These are phyloP conservation scores for Saccharomycopsis malanga DNA, from an alignment of 805 yeast species.

Conservation along the genomic window DNA sequence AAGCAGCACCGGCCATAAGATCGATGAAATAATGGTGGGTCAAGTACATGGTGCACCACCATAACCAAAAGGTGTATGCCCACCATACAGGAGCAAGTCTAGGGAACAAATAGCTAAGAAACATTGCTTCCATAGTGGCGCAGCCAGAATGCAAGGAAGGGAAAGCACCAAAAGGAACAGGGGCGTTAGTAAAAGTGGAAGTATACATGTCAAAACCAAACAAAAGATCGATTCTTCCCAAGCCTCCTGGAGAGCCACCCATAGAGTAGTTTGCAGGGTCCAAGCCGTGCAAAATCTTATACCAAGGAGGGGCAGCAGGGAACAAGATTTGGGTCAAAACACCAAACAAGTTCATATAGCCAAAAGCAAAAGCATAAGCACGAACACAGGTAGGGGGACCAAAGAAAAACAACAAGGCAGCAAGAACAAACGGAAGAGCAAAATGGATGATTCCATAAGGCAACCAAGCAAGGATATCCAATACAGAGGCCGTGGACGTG, in stretches of 20 bases:
- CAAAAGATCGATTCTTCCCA: slow-evolving; percentile 75
- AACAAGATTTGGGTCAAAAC: slow-evolving; percentile 74
- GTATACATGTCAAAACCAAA: slow-evolving; percentile 81
- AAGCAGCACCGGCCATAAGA: slow-evolving; percentile 86
- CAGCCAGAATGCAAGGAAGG: slow-evolving; percentile 90
- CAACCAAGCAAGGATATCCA: slow-evolving; percentile 88
- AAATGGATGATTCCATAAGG: slow-evolving; percentile 93
- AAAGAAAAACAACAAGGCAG: slow-evolving; percentile 69
- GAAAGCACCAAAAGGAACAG: slow-evolving; percentile 88
- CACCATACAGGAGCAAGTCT: slow-evolving; percentile 55
- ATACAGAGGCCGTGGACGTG: slow-evolving; percentile 50
- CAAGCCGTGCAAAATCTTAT: slow-evolving; percentile 73
- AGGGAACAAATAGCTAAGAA: slow-evolving; percentile 80
- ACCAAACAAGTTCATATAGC: slow-evolving; percentile 86
- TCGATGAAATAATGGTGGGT: slow-evolving; percentile 97
- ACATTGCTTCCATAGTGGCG: slow-evolving; percentile 88
- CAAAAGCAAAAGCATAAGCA: slow-evolving; percentile 87
- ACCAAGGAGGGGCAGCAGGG: slow-evolving; percentile 99
- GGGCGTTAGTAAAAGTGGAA: slow-evolving; percentile 71
- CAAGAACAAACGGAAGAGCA: slow-evolving; percentile 83
- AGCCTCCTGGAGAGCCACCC: slow-evolving; percentile 94
- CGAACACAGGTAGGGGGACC: slow-evolving; percentile 87
- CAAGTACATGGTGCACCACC: slow-evolving; percentile 98
- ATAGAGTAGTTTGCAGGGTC: slow-evolving; percentile 86
- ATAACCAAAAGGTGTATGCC: slow-evolving; percentile 81